Conservation (phyloP, 352 stramenopile species). For the Phytophthora tubulina region DNA sequence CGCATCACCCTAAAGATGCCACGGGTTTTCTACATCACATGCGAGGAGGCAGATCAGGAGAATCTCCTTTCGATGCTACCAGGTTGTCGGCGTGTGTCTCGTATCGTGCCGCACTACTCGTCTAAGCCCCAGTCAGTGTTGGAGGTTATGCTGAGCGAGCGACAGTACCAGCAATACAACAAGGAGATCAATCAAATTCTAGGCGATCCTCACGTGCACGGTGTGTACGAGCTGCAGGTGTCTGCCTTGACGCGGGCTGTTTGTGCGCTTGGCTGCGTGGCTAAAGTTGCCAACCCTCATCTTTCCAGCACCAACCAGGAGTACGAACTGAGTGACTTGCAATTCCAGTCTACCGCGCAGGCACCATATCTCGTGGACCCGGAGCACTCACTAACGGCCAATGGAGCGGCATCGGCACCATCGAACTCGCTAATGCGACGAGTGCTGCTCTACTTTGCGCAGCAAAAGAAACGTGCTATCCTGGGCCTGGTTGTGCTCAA, state of each 20-base stretch:
- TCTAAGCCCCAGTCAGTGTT: constrained; percentile 69
- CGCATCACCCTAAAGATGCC: constrained; percentile 79
- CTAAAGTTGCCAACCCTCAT: constrained; percentile 65
- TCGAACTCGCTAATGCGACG: constrained; percentile 53
- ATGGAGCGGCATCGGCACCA: constrained; percentile 3
- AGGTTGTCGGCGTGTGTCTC: constrained; percentile 61
- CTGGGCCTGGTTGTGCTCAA: constrained; percentile 59
- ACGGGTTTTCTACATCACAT: constrained; percentile 71
- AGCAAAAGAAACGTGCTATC: constrained; percentile 75
- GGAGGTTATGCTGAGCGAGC: constrained; percentile 75
- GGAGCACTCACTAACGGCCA: constrained; percentile 22
- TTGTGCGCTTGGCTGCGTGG: constrained; percentile 92
- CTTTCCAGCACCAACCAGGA: constrained; percentile 54
- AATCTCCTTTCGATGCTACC: constrained; percentile 69
- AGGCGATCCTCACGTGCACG: constrained; percentile 78
- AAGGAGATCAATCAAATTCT: constrained; percentile 88
- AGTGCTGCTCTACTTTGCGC: constrained; percentile 76
- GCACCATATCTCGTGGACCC: constrained; percentile 69
- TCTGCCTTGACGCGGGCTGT: constrained; percentile 91
- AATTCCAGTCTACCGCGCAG: constrained; percentile 77
- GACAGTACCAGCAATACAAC: constrained; percentile 76
- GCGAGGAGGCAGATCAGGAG: constrained; percentile 82
- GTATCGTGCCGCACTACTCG: constrained; percentile 64
- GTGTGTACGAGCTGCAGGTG: constrained; percentile 95
- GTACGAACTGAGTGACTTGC: constrained; percentile 76